These are phyloP conservation scores for Hypoxylon sp. DNA, from an alignment of 2,329 filamentous ascomycete genomes.

Conservation along the genomic window DNA sequence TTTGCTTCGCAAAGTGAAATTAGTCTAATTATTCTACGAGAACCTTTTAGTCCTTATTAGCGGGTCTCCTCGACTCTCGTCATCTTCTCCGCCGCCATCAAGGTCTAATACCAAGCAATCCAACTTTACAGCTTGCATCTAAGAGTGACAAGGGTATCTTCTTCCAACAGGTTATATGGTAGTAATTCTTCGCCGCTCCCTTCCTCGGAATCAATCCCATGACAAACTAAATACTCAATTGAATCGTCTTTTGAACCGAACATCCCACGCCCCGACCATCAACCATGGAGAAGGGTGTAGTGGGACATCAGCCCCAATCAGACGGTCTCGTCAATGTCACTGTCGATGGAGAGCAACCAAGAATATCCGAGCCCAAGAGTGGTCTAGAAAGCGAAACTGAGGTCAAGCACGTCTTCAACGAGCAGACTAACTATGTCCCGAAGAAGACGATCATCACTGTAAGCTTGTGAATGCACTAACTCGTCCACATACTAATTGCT, in stretches of 20 bases:
- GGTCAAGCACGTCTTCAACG: conserved; percentile 62
- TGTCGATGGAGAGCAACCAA: conserved; percentile 7
- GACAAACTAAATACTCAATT: neutral
- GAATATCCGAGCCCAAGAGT: conserved; percentile 9
- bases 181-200: conserved; percentile 10
- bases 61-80: conserved; percentile 7
- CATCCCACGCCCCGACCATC: neutral
- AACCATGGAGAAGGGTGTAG: conserved; percentile 35
- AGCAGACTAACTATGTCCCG: conserved; percentile 70
- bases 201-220: conserved; percentile 5
- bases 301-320: conserved; percentile 11
- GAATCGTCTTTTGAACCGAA: neutral
- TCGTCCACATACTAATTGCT: conserved; percentile 29
- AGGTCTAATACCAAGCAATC: conserved; percentile 23
- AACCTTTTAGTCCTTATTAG: conserved; percentile 23
- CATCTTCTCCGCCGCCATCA: conserved; percentile 38
- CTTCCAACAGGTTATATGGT: conserved; percentile 19
- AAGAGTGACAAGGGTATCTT: conserved; percentile 9
- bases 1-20: neutral
- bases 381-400: conserved; percentile 13
- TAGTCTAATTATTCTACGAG: conserved; percentile 5
- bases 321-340: conserved; percentile 16
- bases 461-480: conserved; percentile 24
- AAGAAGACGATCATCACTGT: conserved; percentile 67
- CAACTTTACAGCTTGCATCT: neutral